Evolutionary conservation across 2,329 filamentous ascomycete species (phyloP), one percentile per base, ranked within the genome.

Genomic region (Cladophialophora carrionii): DNA sequence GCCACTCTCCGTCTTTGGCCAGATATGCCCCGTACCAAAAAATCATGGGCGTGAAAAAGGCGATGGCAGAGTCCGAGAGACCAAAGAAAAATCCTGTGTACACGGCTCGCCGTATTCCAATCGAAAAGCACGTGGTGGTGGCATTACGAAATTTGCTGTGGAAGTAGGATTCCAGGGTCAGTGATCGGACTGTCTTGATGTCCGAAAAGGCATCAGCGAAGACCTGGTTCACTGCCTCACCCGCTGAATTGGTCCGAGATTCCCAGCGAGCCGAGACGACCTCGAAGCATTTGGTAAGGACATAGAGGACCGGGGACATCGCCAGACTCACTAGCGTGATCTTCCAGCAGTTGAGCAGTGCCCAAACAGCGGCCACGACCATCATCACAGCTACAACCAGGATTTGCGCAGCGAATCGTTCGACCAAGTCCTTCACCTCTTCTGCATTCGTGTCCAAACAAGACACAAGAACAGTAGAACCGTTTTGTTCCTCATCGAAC

Each of bases 401-500:
- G 0, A 89, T 76, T 60, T 90, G 86, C 1, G 90, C 89, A 0
- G 88, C 82, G 72, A 96, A 96, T 1, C 90, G 85, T 1, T 90
- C 90, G 0, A 96, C 82, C 0, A 98, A 79, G 71, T 91, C 92
- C 8, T 90, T 85, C 85, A 95, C 93, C 74, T 96, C 92, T 74
- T 98, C 92, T 0, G 89, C 90, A 71, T 91, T 90, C 17, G 89
- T 85, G 72, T 96, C 91, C 0, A 98, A 83, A 52, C 85, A 89
- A 66, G 91, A 87, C 0, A 83, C 87, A 49, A 98, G 82, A 1
- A 83, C 81, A 0, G 82, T 80, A 0, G 89, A 79, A 0, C 84
- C 85, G 74, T 95, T 90, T 37, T 82, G 81, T 1, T 88, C 82
- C 57, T 83, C 80, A 68, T 92, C 88, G 71, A 96, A 96, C 88